Percentiles rank a stretch among this genome's conserved stretches.
These are phyloP conservation scores for Fraxinus pennsylvanica DNA, from an alignment of 257 asterid genomes.

Conservation along the genomic window DNA sequence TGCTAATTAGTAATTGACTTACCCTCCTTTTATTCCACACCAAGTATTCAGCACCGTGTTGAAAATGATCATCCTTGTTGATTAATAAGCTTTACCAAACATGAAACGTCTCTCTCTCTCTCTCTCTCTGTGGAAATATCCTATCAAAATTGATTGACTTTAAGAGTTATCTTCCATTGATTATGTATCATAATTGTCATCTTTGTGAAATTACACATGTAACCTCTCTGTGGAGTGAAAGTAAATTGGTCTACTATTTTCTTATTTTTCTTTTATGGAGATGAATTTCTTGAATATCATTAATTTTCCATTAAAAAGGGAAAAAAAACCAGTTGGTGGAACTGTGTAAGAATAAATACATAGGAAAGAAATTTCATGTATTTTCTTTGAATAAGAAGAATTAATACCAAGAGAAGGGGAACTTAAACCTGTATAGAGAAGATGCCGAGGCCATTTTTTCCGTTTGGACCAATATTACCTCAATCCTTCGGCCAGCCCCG, in stretches of 20 bases:
- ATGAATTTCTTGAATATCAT: not conserved
- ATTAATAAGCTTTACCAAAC: constrained; percentile 2
- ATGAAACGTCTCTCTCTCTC: not conserved
- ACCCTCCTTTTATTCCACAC: not conserved
- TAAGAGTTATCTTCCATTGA: too few relatives aligned
- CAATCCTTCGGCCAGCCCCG: not conserved
- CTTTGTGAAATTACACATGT: not conserved
- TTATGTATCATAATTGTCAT: not conserved
- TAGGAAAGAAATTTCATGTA: not conserved
- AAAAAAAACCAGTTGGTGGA: not conserved
- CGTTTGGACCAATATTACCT: not conserved
- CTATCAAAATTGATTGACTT: not conserved
- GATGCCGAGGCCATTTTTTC: not conserved
- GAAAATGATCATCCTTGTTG: not conserved
- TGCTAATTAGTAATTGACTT: not conserved
- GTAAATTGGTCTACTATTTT: not conserved
- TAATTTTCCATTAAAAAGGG: not conserved
- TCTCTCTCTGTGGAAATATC: not conserved
- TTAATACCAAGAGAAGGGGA: not conserved
- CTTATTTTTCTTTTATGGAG: not conserved
- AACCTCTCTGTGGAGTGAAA: not conserved
- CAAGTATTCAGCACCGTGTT: not conserved
- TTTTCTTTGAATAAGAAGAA: not conserved
- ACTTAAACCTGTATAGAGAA: not conserved
- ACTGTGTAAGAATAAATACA: not conserved